Evolutionary conservation across 805 yeast genomes (phyloP), one percentile per base, ranked within the genome.

Genomic region (Kazachstania psychrophila): DNA sequence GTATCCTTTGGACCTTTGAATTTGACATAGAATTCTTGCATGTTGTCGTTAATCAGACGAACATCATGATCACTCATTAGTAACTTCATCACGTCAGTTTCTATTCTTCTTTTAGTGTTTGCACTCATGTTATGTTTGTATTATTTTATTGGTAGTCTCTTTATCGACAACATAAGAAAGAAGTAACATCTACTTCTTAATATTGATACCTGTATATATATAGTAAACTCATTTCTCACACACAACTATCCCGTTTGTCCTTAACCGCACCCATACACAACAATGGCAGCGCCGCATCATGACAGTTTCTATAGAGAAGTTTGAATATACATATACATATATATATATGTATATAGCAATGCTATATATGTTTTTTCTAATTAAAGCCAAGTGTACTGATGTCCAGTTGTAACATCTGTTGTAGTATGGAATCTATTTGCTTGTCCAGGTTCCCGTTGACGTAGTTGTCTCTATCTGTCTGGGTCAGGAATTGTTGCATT

Each of bases 61-160:
- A 89, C 97, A 40, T 87, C 89, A 56, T 79, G 89, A 60, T 85
- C 88, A 62, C 95, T 83, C 95, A 86, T 87, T 62, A 89, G 58
- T 27, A 89, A 69, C 60, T 88, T 92, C 95, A 85, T 87, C 32
- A 89, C 96, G 60, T 89, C 98, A 20, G 92, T 84, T 55, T 88
- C 96, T 46, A 92, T 88, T 46, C 69, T 54, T 58, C 69, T 64
- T 41, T 60, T 63, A 4, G 58, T 49, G 45, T 53, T 54, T 13
- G 18, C 28, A 36, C 34, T 39, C 33, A 25, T 34, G 16, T 25
- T 38, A 14, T n/a, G 19, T 26, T 7, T 26, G 10, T 31, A n/a
- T 4, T 3, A 12, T 10, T 16, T 11, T 5, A n/a, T n/a, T n/a
- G n/a, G n/a, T n/a, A n/a, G n/a, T n/a, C n/a, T n/a, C n/a, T n/a